Percentiles rank a stretch among this genome's conserved stretches.
Evolutionary conservation across 2,329 filamentous ascomycete genomes (phyloP).

Genomic region (Penicillium brasilianum): DNA sequence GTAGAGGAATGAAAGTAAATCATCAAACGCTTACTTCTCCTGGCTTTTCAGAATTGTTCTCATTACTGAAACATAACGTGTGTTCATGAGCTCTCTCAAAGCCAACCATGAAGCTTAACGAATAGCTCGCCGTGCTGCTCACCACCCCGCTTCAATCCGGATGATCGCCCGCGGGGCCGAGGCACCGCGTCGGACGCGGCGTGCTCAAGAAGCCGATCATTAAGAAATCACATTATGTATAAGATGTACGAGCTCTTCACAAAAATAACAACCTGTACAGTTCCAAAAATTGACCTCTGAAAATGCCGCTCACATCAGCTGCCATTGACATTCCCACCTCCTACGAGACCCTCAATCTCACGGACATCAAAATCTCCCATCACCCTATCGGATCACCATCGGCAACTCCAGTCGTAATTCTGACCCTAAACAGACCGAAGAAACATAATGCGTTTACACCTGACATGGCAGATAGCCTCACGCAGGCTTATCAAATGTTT

Average conservation of each 20-base stretch:
- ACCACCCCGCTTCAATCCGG: background rate
- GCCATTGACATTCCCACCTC: constrained; percentile 37
- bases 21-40: too few relatives aligned
- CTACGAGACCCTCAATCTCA: constrained; percentile 40
- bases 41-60: too few relatives aligned
- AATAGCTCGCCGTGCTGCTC: background rate
- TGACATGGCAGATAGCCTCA: constrained; percentile 66
- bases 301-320: constrained; percentile 8
- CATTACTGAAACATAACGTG: background rate
- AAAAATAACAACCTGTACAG: background rate
- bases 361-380: constrained; percentile 41
- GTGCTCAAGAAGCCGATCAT: background rate
- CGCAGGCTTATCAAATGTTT: constrained; percentile 58
- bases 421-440: constrained; percentile 67
- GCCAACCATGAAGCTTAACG: background rate
- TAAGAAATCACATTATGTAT: background rate
- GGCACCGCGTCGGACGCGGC: background rate
- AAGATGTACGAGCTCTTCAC: background rate
- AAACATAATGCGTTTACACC: constrained; percentile 70
- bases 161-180: constrained; percentile 3
- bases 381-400: constrained; percentile 50
- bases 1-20: background rate
- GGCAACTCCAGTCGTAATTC: constrained; percentile 65
- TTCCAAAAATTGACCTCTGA: background rate
- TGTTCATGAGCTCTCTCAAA: background rate